Evolutionary conservation across 2,329 filamentous ascomycete species (phyloP).

Genomic region (Aspergillus candidus): DNA sequence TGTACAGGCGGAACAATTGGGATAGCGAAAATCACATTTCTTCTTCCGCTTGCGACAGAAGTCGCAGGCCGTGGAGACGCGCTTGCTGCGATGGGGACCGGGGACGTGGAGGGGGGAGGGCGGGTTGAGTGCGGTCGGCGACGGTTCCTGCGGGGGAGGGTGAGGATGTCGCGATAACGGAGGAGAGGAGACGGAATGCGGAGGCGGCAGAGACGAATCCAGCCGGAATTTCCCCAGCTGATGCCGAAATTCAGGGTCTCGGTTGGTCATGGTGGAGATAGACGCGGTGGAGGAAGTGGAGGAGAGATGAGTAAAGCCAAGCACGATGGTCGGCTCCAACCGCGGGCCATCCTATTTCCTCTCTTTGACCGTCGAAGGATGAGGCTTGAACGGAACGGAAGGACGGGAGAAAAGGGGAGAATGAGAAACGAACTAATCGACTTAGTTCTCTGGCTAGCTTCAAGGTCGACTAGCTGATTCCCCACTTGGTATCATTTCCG

Average conservation of each 20-base stretch:
- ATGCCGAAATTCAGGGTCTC: conserved; percentile 19
- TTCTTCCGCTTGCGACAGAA: conserved; percentile 39
- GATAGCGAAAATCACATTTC: conserved; percentile 38
- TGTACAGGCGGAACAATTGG: conserved; percentile 36
- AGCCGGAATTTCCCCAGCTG: conserved; percentile 20
- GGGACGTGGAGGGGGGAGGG: conserved; percentile 3
- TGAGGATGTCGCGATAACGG: too few species aligned
- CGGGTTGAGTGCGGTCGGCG: neutral
- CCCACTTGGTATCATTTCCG: too few species aligned
- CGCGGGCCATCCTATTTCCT: conserved; percentile 21
- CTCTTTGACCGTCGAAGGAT: too few species aligned
- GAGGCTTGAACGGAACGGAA: too few species aligned
- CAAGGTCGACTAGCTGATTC: too few species aligned
- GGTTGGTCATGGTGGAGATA: conserved; percentile 15
- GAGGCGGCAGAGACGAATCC: conserved; percentile 7
- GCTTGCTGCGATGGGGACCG: conserved; percentile 23
- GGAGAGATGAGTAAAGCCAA: conserved; percentile 6
- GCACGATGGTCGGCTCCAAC: conserved; percentile 22
- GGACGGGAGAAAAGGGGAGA: too few species aligned
- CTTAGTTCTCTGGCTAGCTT: too few species aligned
- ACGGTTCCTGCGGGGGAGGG: too few species aligned
- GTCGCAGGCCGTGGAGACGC: conserved; percentile 36
- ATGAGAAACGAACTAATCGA: too few species aligned
- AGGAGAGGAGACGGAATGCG: too few species aligned
- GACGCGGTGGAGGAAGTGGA: conserved; percentile 4